Evolutionary conservation across 2,329 filamentous ascomycete species (phyloP).

Genomic region (Phialophora macrospora): DNA sequence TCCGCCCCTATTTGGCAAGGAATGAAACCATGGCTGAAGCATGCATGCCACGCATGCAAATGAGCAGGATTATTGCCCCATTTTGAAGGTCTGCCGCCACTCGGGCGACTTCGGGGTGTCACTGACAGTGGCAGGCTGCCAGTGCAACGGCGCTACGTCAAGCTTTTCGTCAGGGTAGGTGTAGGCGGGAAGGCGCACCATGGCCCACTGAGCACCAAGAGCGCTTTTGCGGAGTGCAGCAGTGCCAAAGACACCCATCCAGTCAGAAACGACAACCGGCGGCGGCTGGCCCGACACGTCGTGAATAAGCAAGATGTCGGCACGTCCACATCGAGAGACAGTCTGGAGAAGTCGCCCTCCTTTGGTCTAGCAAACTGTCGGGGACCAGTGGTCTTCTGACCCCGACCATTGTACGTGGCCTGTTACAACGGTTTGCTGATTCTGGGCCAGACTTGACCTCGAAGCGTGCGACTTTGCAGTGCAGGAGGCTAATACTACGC

Average conservation of each 20-base stretch:
- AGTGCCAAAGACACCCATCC: background rate
- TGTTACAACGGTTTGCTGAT: background rate
- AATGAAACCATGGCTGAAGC: background rate
- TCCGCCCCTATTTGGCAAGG: background rate
- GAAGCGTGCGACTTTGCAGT: background rate
- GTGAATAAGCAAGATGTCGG: background rate
- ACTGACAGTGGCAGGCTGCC: background rate
- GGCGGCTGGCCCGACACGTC: background rate
- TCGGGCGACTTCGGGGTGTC: constrained; percentile 5
- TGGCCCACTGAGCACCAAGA: background rate
- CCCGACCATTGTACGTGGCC: background rate
- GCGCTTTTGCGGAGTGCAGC: background rate
- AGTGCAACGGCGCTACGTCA: too few species aligned
- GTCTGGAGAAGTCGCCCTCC: background rate
- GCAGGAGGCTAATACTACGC: too few species aligned
- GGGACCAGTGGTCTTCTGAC: background rate
- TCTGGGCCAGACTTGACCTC: too few species aligned
- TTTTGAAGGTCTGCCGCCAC: background rate
- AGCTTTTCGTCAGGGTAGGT: background rate
- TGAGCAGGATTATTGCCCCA: background rate
- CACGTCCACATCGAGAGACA: background rate
- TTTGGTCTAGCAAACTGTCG: background rate
- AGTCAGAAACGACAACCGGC: background rate
- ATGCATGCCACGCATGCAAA: background rate
- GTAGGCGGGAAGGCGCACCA: background rate